Base-by-base conservation (phyloP, 495 filamentous ascomycete species). In the Venustampulla echinocandica region DNA sequence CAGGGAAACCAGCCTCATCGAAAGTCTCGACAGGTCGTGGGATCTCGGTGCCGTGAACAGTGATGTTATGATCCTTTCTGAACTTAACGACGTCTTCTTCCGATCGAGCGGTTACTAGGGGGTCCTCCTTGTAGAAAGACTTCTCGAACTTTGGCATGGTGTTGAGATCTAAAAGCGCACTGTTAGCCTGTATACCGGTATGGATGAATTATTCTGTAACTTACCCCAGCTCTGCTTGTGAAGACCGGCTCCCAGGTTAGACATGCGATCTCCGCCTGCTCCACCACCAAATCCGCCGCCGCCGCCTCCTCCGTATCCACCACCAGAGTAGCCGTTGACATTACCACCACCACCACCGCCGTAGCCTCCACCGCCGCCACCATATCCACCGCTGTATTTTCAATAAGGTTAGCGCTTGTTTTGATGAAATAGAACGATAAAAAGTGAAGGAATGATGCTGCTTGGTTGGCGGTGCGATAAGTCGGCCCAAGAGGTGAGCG, bases 71-170 rank as follows among this genome's bases (percentile, higher is more conserved):
- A 52, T 82, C 74, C 62, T 76, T 77, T 56, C 93, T 84, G 73
- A 92, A 98, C 22, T 80, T 85, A 33, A 86, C 82, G 32, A 98
- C 82, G 44, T 96, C 90, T 33, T 75, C 78, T 32, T 77, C 64
- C 11, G 86, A 79, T 58, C 92, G 89, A 50, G 61, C 67, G 43
- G 79, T 63, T 22, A 98, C 92, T 47, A 77, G 75, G 4, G 80
- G 76, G 58, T 90, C 79, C 68, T 97, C 92, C 68, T 95, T 93
- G 74, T 98, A 98, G 74, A 98, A 98, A 20, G 85, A 88, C 70
- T 98, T 98, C 62, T 98, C 92, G 65, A 98, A 98, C 68, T 96
- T 96, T 52, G 92, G 90, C 18, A 98, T 61, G 19, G 81, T 69
- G 62, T 64, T 69, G 14, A 90, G 57, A 66, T 98, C 90, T 90